Evolutionary conservation across 495 filamentous ascomycete genomes (phyloP).

Genomic region (Penicillium paradoxum): DNA sequence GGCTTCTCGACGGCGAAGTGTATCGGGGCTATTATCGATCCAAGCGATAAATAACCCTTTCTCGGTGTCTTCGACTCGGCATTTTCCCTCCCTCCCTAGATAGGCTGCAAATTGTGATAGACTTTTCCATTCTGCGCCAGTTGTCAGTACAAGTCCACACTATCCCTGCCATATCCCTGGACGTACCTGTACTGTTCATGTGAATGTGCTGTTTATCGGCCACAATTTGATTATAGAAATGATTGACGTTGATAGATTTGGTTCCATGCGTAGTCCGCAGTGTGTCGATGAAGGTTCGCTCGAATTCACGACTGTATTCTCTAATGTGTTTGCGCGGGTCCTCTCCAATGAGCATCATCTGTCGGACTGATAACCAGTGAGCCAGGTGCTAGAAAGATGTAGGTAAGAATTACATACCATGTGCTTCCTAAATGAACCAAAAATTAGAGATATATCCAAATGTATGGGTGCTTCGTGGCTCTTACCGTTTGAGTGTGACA

Average conservation of each 20-base stretch:
- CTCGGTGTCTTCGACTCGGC: conserved; percentile 81
- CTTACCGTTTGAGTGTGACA: conserved; percentile 70
- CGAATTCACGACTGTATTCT: conserved; percentile 71
- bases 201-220: conserved; percentile 69
- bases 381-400: background rate
- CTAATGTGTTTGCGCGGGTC: conserved; percentile 75
- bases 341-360: conserved; percentile 80
- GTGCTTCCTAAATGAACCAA: background rate
- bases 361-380: conserved; percentile 47
- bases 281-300: conserved; percentile 68
- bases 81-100: conserved; percentile 77
- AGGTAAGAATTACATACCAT: background rate
- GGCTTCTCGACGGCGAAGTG: conserved; percentile 71
- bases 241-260: conserved; percentile 78
- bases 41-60: conserved; percentile 80
- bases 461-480: conserved; percentile 43
- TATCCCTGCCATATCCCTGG: background rate
- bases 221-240: conserved; percentile 82
- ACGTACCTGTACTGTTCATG: conserved; percentile 72
- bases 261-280: conserved; percentile 77
- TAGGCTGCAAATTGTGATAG: conserved; percentile 86
- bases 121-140: conserved; percentile 56
- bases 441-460: background rate
- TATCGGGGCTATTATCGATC: conserved; percentile 86
- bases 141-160: background rate